Base-by-base conservation (phyloP, 371 early-diverging fungal species). In the Syncephalastrum racemosum region DNA sequence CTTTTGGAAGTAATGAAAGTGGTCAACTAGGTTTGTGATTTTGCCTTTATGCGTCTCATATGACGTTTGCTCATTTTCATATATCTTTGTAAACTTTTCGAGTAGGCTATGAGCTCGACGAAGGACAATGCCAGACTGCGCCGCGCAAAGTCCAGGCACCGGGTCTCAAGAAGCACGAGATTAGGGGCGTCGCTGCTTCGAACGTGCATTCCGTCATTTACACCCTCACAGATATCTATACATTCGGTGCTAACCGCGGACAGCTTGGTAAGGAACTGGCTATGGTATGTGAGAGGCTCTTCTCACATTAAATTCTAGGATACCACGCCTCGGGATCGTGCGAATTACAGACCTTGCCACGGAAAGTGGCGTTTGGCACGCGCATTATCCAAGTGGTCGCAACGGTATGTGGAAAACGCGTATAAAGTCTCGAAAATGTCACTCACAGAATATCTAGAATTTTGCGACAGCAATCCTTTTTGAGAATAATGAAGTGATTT, bases 231-330 rank as follows among this genome's bases (percentile, higher is more conserved):
- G 78, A 85, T 18, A 46, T 92, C 0, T 90, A 79, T 54, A 88
- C 90, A 0, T 92, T 89, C 80, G 93, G 93, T 0, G 63, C 75
- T 36, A 89, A 89, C 59, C 74, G 79, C 50, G 93, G 93, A 0
- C 93, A 92, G 58, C 67, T 92, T n/a, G 90, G 88, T 70, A 60
- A 54, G 54, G 0, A n/a, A 43, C 15, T 22, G 40, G 2, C 13
- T 13, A 20, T 31, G 24, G 19, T 1, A 5, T 39, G 42, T 45
- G 20, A 58, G n/a, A 46, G 19, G 22, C 8, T 16, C 1, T 47
- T 36, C 44, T 44, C 12, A 15, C 39, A 42, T 16, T 39, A 15
- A 19, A 22, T 60, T 42, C 39, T 20, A 65, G 76, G 79, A 0
- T 85, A 85, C 50, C 70, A 78, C 54, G 70, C 73, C n/a, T 68